Base-by-base conservation (phyloP, 2,329 filamentous ascomycete species). In the Emergomyces africanus region DNA sequence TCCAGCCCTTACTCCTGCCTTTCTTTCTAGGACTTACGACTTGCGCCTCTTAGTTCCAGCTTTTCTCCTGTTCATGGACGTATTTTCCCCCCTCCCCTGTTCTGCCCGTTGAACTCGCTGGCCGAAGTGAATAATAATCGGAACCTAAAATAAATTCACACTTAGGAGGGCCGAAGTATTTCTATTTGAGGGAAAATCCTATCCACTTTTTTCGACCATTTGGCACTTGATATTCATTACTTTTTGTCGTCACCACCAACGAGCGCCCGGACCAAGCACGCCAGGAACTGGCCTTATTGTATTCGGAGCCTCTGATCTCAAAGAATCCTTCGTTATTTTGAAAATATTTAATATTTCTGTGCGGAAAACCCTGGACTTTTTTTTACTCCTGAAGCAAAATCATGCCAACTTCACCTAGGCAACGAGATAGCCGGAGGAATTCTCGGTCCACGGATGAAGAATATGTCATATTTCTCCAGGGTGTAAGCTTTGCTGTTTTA, bases 401-500 rank as follows among this genome's bases (percentile, higher is more conserved):
- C 56, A 74, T 73, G 71, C 67, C 72, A 51, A 64, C 64, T 5
- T 63, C 70, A 30, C 65, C 65, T 35, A 67, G 68, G 50, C 69
- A 70, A 48, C 73, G 70, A 62, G 62, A 61, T 41, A 67, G 67
- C 57, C 69, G 70, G 42, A 64, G 61, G 39, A 57, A 67, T 15
- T 57, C 65, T 50, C 66, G 72, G 62, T 68, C 66, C 30, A 67
- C 69, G 5, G 74, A 75, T 30, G 73, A 75, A 61, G 74, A 76
- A 66, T 76, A 74, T 53, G 74, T 76, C n/a, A 63, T 76, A 14
- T 76, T 75, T 59, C 67, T 76, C 20, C 73, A 75, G 59, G 74
- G 74, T 23, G 74, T 76, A 65, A 69, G 72, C 58, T 50, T 53
- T 65, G 64, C 63, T 64, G 57, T 54, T 75, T 72, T 71, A 75